Evolutionary conservation across 2,329 filamentous ascomycete genomes (phyloP).

Genomic region (Metarhizium brunneum): DNA sequence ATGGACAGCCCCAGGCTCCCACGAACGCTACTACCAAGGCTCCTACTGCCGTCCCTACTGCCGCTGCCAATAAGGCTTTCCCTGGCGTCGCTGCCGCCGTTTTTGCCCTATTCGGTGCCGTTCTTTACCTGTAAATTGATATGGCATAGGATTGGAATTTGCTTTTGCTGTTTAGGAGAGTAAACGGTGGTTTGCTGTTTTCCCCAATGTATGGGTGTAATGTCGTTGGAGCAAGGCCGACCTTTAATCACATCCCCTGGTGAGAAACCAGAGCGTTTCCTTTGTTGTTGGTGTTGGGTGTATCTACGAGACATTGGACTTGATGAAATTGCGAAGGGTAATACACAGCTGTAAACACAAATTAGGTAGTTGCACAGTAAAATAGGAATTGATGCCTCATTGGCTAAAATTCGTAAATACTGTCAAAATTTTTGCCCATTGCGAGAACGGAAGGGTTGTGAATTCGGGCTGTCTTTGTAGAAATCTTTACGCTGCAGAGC

Average conservation of each 20-base stretch:
- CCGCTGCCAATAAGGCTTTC: slow-evolving; percentile 6
- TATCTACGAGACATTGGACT: background rate
- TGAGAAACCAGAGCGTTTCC: background rate
- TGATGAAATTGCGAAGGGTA: slow-evolving; percentile 1
- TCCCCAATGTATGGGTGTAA: background rate
- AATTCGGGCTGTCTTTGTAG: too few relatives aligned
- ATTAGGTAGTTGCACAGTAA: slow-evolving; percentile 1
- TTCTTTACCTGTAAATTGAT: slow-evolving; percentile 11
- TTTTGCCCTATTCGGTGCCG: slow-evolving; percentile 9
- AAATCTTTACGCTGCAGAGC: too few relatives aligned
- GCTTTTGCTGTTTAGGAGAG: background rate
- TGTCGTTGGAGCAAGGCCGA: background rate
- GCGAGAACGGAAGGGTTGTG: too few relatives aligned
- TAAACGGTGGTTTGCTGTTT: background rate
- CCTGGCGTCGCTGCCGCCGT: slow-evolving; percentile 7
- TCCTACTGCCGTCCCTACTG: background rate
- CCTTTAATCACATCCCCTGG: background rate
- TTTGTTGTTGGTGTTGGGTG: background rate
- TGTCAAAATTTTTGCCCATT: too few relatives aligned
- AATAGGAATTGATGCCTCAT: background rate
- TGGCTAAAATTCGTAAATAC: too few relatives aligned
- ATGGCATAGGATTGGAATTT: background rate
- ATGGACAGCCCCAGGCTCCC: slow-evolving; percentile 22
- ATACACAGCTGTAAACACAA: slow-evolving; percentile 1
- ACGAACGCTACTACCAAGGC: slow-evolving; percentile 10